A percentile compares a stretch with the other conserved stretches of the same genome.
Conservation (phyloP, 768 basidiomycete species). For the Suillus clintonianus region DNA sequence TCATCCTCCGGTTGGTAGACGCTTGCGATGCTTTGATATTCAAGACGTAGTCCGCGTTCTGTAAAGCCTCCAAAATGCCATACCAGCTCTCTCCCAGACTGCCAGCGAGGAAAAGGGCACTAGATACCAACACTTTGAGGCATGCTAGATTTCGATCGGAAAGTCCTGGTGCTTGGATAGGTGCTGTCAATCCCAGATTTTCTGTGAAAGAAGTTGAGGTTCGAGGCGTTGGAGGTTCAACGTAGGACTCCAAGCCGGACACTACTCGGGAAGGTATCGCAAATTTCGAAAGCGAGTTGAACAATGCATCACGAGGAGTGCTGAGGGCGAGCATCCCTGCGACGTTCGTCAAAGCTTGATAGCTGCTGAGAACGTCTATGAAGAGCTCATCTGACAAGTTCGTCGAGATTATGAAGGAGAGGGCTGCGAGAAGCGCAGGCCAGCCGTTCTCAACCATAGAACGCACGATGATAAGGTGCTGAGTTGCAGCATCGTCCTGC, state of each 20-base stretch:
- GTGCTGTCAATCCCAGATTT: slow-evolving; percentile 59
- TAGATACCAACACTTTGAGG: slow-evolving; percentile 76
- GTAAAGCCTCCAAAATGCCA: slow-evolving; percentile 83
- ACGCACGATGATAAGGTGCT: slow-evolving; percentile 63
- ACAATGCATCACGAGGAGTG: slow-evolving; percentile 92
- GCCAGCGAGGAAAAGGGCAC: slow-evolving; percentile 80
- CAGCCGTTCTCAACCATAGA: slow-evolving; percentile 86
- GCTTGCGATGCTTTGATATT: slow-evolving; percentile 53
- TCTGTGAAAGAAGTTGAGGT: slow-evolving; percentile 62
- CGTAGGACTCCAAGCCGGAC: slow-evolving; percentile 69
- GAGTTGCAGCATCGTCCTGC: slow-evolving; percentile 51
- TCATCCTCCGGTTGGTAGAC: slow-evolving; percentile 33
- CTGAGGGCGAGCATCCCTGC: slow-evolving; percentile 85
- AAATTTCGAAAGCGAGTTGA: slow-evolving; percentile 86
- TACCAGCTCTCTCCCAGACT: slow-evolving; percentile 93
- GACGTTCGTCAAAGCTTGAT: slow-evolving; percentile 84
- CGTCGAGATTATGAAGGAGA: slow-evolving; percentile 87
- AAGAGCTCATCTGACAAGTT: slow-evolving; percentile 93
- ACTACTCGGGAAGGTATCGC: slow-evolving; percentile 92
- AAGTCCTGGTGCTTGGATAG: slow-evolving; percentile 66
- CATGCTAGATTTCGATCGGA: slow-evolving; percentile 92
- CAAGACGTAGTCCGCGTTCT: slow-evolving; percentile 94
- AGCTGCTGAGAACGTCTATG: slow-evolving; percentile 78
- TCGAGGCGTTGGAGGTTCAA: slow-evolving; percentile 60
- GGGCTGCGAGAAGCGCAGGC: slow-evolving; percentile 89